Evolutionary conservation across 495 filamentous ascomycete genomes (phyloP).

Genomic region (Penicillium pulvis): DNA sequence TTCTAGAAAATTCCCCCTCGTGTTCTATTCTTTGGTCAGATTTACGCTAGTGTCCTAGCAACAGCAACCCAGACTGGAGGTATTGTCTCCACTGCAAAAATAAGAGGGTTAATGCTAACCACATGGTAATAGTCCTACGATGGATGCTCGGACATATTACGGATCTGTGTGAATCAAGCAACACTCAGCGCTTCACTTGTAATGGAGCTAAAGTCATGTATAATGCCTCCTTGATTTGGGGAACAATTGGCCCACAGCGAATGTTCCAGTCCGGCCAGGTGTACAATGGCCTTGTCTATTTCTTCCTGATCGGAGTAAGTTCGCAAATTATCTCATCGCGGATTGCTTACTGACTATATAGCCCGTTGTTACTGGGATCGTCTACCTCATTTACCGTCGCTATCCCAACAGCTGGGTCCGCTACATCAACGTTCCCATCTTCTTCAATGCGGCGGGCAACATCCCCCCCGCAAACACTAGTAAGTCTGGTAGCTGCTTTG

Average conservation of each 20-base stretch:
- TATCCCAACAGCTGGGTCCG: constrained; percentile 40
- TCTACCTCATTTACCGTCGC: constrained; percentile 36
- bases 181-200: constrained; percentile 54
- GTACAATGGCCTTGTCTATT: constrained; percentile 50
- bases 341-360: constrained; percentile 25
- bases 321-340: constrained; percentile 48
- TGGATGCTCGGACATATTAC: constrained; percentile 53
- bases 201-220: constrained; percentile 55
- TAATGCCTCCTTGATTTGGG: constrained; percentile 54
- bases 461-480: constrained; percentile 44
- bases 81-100: background rate
- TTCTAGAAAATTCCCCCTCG: constrained; percentile 68
- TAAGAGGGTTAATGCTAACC: background rate
- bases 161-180: constrained; percentile 46
- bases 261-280: constrained; percentile 54
- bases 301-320: constrained; percentile 52
- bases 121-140: background rate
- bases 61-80: constrained; percentile 48
- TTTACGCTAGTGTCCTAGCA: constrained; percentile 50
- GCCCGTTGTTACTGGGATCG: constrained; percentile 37
- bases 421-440: constrained; percentile 47
- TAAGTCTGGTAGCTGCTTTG: background rate
- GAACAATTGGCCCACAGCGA: constrained; percentile 51
- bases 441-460: constrained; percentile 43
- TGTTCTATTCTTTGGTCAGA: constrained; percentile 58